Conservation (phyloP, 73 alveolate species). For the Symbiodinium natans region DNA sequence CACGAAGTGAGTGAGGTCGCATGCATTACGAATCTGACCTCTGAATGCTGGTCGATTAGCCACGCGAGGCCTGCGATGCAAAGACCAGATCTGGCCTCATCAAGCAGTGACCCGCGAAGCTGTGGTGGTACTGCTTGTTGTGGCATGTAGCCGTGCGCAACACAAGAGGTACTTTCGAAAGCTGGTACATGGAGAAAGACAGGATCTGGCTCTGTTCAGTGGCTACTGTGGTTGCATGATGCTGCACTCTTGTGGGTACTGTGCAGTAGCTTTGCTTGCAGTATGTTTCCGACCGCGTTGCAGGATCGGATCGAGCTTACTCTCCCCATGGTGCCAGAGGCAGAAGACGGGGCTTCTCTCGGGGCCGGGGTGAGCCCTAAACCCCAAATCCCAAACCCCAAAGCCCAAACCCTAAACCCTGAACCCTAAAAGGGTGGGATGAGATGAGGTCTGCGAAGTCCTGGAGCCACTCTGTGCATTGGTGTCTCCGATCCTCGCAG, state of each 20-base stretch:
- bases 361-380: too few species aligned
- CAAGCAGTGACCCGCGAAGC: neutral
- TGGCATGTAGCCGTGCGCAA: too few species aligned
- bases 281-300: neutral
- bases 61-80: neutral
- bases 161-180: conserved; percentile 3
- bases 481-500: neutral
- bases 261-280: neutral
- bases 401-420: too few species aligned
- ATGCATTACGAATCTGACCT: neutral
- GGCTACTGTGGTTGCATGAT: neutral
- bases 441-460: conserved; percentile 10
- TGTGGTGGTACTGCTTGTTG: too few species aligned
- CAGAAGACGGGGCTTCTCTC: neutral
- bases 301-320: conserved; percentile 24
- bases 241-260: neutral
- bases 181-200: neutral
- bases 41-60: neutral
- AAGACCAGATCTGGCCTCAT: neutral
- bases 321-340: neutral
- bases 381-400: too few species aligned
- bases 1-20: neutral
- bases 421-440: too few species aligned
- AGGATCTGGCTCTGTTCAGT: neutral
- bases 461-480: neutral